phyloP scores from a whole-genome alignment of 495 filamentous ascomycete species.

The Xylaria intraflava region DNA sequence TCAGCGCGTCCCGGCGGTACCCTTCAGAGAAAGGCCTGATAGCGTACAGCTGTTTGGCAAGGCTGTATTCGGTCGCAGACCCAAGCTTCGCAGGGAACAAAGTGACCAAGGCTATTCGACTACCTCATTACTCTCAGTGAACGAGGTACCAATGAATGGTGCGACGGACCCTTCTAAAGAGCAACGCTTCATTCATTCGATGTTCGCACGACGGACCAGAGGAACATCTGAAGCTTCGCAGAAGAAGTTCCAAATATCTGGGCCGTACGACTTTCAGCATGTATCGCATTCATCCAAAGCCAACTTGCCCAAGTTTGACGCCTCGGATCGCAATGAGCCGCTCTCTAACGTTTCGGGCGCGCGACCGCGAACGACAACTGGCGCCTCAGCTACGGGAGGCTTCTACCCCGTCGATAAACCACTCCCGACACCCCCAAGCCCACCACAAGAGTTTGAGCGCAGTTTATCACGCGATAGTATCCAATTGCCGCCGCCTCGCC shows the following conservation, averaged over 20 bases:
- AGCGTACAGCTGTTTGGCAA: constrained; percentile 50
- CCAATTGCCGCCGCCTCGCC: constrained; percentile 39
- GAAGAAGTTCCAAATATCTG: constrained; percentile 57
- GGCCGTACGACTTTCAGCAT: constrained; percentile 85
- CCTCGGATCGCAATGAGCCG: constrained; percentile 52
- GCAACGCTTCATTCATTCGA: constrained; percentile 33
- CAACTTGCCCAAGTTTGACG: constrained; percentile 54
- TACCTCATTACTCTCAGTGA: constrained; percentile 33
- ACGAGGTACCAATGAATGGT: constrained; percentile 26
- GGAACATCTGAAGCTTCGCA: constrained; percentile 25
- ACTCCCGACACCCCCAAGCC: constrained; percentile 17
- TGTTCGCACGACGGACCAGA: constrained; percentile 38
- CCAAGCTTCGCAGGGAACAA: constrained; percentile 37
- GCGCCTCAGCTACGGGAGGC: constrained; percentile 35
- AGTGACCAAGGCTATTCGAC: constrained; percentile 33
- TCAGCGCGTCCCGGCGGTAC: constrained; percentile 39
- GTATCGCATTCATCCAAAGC: constrained; percentile 67
- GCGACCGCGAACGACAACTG: constrained; percentile 55
- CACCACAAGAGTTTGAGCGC: constrained; percentile 31
- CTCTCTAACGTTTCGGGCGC: constrained; percentile 61
- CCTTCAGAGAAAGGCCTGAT: constrained; percentile 43
- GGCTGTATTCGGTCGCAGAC: constrained; percentile 42
- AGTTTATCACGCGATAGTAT: constrained; percentile 44
- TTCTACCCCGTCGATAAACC: constrained; percentile 13
- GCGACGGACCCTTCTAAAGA: constrained; percentile 25